Evolutionary conservation across 345 rosid genomes (phyloP), one percentile per base, ranked within the genome.

Genomic region (Gossypium longicalyx): DNA sequence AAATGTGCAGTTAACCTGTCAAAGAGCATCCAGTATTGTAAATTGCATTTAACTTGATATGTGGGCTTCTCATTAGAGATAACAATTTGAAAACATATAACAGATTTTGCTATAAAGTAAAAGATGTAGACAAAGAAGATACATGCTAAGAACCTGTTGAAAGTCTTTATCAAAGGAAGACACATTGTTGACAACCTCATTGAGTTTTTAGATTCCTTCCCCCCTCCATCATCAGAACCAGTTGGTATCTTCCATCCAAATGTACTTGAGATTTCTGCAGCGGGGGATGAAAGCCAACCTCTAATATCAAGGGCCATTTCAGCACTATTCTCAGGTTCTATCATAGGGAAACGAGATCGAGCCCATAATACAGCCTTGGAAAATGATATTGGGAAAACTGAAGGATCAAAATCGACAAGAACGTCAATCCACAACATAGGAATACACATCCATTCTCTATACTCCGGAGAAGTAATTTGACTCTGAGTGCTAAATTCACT

Each of bases 361-460:
- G 94, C 91, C 99, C 99, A 95, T 71, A 95, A 88, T 59, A 95
- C 94, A 82, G 96, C 92, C 82, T 93, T 91, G 70, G 84, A 88
- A 80, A 95, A 85, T 73, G 98, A 89, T 71, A 84, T 75, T 25
- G 98, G 99, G 73, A 95, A 83, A 69, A 82, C 71, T 38, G 80
- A 77, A 16, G 87, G 89, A 81, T 88, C 89, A 66, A 82, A 77
- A 79, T 88, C 89, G 79, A 87, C 86, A 54, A 95, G 81, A 84
- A 85, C 91, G 84, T 91, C 88, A 78, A 89, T 82, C 99, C 99
- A 95, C 75, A 93, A 70, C 98, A 91, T 90, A 51, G 99, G 99
- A 77, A 91, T 85, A 83, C 96, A 89, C 94, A 91, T 87, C 98
- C 98, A 95, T 47, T 83, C 91, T 76, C 78, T 85, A 81, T 71